Evolutionary conservation across 2,329 filamentous ascomycete genomes (phyloP), one percentile per base, ranked within the genome.

Genomic region (Cercospora beticola): DNA sequence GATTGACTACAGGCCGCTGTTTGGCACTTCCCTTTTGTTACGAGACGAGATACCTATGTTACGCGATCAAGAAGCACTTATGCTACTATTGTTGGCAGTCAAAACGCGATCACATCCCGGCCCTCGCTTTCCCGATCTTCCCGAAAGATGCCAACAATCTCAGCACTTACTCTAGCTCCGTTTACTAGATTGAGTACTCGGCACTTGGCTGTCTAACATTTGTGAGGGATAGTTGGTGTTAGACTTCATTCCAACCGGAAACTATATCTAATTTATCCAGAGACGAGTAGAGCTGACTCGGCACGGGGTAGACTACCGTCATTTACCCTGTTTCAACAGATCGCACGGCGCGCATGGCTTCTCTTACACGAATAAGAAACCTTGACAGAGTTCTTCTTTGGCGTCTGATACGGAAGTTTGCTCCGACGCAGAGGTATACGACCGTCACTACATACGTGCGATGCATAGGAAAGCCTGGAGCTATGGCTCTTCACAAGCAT

Each of bases 11-110:
- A 10, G 28, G 61, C 18, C 4, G 12, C 1, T n/a, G 36, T 54
- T 21, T 21, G 23, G 5, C 18, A 21, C 4, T 57, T 59, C 33
- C 33, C 5, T 40, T 66, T 49, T 36, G 14, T 66, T 9, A n/a
- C n/a, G n/a, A n/a, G 30, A 60, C 49, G 64, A 66, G 64, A 66
- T 66, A 40, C 57, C 57, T 28, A 54, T 28, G 23, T 14, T 18
- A n/a, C 9, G 14, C 49, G 23, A 54, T 54, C 21, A 26, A 14
- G 49, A 16, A 26, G 14, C 21, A 26, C 14, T 16, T 7, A 54
- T 28, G 21, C 21, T n/a, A 16, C 49, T 23, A 26, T 28, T 54
- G 49, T 54, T 54, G 23, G 23, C 61, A 14, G 18, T 26, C 18
- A n/a, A 40, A 23, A 43, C 14, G 31, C 18, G 18, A 21, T n/a